Evolutionary conservation across 1,284 basidiomycete species (phyloP), one percentile per base, ranked within the genome.

Genomic region (Leccinum pachyderme): DNA sequence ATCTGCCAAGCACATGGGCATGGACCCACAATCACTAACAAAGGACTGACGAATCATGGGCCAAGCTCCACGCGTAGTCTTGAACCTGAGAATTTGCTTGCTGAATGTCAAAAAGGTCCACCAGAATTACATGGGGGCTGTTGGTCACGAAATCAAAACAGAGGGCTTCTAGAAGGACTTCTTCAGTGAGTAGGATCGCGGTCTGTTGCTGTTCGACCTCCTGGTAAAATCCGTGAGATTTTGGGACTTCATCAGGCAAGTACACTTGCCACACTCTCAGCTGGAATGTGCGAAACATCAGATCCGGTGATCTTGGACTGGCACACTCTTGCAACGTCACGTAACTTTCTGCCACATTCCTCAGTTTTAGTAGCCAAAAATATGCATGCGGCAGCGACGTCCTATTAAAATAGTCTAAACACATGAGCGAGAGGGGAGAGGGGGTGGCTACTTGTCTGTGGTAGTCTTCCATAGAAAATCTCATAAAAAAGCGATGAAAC

Each of bases 401-500:
- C 86, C 91, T 94, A 51, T 53, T 27, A 49, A 54, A 57, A 47
- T 28, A 29, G 47, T 41, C 35, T 63, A 52, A 59, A 58, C 47
- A 59, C 41, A 48, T 29, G 35, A 51, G 39, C 24, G 51, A 54
- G 15, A 27, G 43, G 31, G 31, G 39, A 35, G 57, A 57, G 32
- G 48, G 27, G 27, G 45, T 47, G 49, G 31, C 60, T 65, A 89
- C 89, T 76, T 90, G 89, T 60, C 87, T 83, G 68, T 87, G 82
- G 69, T 91, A 89, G 65, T 93, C 87, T 64, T 87, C 82, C 79
- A 94, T 81, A n/a, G 93, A 86, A 65, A 84, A 87, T 52, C 95
- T 83, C 93, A 97, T 95, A 74, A 91, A 97, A 74, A 97, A 97
- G 12, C 95, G 84, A 72, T 97, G 95, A 59, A 96, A 89, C 81